A percentile compares a stretch with the other conserved stretches of the same genome.
Conservation (phyloP, 129 eudicot genomes). For the Flaveria trinervia region DNA sequence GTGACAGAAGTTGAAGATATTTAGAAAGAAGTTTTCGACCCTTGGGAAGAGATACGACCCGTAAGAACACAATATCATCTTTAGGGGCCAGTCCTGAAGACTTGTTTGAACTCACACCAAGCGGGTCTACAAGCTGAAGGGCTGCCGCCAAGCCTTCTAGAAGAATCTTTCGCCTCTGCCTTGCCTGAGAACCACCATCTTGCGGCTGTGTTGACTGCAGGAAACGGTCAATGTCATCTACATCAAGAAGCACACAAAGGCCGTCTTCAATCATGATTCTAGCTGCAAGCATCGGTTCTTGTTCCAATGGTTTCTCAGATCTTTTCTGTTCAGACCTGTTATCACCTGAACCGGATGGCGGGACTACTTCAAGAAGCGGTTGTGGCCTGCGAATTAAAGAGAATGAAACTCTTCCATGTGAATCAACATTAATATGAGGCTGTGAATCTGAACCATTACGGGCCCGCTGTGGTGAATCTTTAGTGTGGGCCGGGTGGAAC, state of each 20-base stretch:
- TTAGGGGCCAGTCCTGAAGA: conserved; percentile 60
- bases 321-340: conserved; percentile 50
- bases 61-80: conserved; percentile 80
- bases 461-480: conserved; percentile 59
- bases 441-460: conserved; percentile 67
- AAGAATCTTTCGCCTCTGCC: conserved; percentile 66
- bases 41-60: conserved; percentile 75
- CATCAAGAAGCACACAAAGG: conserved; percentile 68
- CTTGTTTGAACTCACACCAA: conserved; percentile 61
- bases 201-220: conserved; percentile 61
- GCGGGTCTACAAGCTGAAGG: conserved; percentile 89
- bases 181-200: conserved; percentile 76
- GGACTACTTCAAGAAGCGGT: conserved; percentile 72
- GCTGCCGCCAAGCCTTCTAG: conserved; percentile 82
- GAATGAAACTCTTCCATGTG: conserved; percentile 75
- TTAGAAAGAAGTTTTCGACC: conserved; percentile 77
- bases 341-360: conserved; percentile 72
- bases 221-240: conserved; percentile 84
- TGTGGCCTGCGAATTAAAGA: conserved; percentile 80
- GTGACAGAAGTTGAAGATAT: conserved; percentile 69
- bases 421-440: conserved; percentile 75
- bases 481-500: conserved; percentile 69
- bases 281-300: conserved; percentile 96
- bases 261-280: conserved; percentile 81
- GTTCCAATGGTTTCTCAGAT: conserved; percentile 73